Conservation (phyloP, 305 asterid species). For the Rubia occidens region DNA sequence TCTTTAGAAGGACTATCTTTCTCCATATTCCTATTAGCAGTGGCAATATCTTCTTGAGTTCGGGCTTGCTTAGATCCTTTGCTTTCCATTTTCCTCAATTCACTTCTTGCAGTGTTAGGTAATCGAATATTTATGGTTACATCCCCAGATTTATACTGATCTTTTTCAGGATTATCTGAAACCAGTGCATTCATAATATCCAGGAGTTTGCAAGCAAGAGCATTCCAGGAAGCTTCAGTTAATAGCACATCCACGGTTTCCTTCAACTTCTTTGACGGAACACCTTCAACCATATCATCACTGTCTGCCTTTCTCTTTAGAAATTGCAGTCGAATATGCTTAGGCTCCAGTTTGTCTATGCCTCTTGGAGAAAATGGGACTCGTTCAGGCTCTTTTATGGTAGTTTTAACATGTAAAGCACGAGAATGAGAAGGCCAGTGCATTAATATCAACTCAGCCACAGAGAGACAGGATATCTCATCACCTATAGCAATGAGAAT, state of each 20-base stretch:
- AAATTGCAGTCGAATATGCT: constrained; percentile 69
- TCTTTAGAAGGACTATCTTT: constrained; percentile 29
- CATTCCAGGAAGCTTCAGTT: constrained; percentile 72
- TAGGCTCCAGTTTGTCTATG: constrained; percentile 86
- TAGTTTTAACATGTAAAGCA: constrained; percentile 82
- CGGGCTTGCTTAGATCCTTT: constrained; percentile 31
- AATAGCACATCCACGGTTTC: constrained; percentile 54
- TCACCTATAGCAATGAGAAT: constrained; percentile 96
- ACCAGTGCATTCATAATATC: constrained; percentile 38
- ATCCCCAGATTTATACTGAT: constrained; percentile 40
- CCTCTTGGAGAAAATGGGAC: constrained; percentile 84
- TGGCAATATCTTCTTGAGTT: constrained; percentile 29
- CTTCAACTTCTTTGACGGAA: constrained; percentile 51
- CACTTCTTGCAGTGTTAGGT: constrained; percentile 46
- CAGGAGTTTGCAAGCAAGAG: constrained; percentile 57
- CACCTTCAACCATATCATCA: constrained; percentile 37
- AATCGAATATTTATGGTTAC: constrained; percentile 44
- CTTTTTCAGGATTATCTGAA: constrained; percentile 32
- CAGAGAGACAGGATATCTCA: constrained; percentile 92
- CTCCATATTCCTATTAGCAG: constrained; percentile 31
- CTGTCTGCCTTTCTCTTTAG: constrained; percentile 66
- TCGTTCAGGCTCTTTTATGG: constrained; percentile 72
- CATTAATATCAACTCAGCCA: constrained; percentile 68
- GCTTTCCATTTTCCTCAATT: constrained; percentile 27
- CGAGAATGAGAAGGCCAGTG: constrained; percentile 99